phyloP scores from a whole-genome alignment of 345 rosid genomes.

The Arabidopsis suecica region DNA sequence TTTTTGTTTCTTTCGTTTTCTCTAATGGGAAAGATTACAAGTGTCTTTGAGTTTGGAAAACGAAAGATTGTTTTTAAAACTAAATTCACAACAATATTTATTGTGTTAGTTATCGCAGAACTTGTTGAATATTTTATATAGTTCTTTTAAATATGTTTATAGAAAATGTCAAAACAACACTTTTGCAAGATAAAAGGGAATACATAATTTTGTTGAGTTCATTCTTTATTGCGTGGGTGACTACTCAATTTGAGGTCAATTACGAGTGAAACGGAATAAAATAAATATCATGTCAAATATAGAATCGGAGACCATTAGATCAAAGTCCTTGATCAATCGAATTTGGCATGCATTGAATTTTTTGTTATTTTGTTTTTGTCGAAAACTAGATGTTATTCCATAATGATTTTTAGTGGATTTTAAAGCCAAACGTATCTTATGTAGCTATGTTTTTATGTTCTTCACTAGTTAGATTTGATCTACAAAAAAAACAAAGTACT shows the following conservation, averaged over 20 bases:
- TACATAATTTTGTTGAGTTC: background rate
- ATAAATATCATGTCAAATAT: background rate
- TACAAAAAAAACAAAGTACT: background rate
- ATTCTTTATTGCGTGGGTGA: background rate
- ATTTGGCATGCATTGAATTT: background rate
- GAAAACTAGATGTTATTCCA: background rate
- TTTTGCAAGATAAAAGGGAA: background rate
- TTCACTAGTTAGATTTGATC: background rate
- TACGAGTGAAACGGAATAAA: background rate
- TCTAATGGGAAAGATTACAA: background rate
- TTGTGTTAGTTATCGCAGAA: background rate
- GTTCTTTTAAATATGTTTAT: background rate
- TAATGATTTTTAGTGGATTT: background rate
- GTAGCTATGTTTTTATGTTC: background rate
- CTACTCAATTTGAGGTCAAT: background rate
- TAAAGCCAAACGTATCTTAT: background rate
- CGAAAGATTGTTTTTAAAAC: background rate
- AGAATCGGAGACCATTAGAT: background rate
- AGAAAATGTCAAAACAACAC: constrained; percentile 10
- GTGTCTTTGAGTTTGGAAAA: background rate
- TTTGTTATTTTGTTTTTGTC: background rate
- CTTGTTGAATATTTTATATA: background rate
- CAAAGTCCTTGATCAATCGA: background rate
- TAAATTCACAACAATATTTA: background rate
- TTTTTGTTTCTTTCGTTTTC: background rate